Percentiles rank a stretch among this genome's conserved stretches.
Evolutionary conservation across 208 protist species (phyloP).

Genomic region (Trypanosomatidae sp.): DNA sequence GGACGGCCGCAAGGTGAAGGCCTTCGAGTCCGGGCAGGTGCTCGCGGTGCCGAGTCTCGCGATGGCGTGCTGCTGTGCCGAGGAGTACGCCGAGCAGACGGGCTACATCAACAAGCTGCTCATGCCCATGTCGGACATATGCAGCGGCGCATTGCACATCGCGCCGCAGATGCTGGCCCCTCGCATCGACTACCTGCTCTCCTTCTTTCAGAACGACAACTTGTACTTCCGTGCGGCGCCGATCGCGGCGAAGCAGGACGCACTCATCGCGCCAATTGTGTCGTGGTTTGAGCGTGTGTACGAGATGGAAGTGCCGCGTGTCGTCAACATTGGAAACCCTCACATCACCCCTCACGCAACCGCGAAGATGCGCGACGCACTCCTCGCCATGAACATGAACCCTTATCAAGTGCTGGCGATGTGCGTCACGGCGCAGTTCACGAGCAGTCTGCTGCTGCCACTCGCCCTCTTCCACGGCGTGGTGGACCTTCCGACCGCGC

Average conservation of each 20-base stretch:
- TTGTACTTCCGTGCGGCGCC: constrained; percentile 84
- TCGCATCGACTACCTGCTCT: constrained; percentile 91
- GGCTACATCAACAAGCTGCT: constrained; percentile 86
- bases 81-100: constrained; percentile 86
- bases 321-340: constrained; percentile 85
- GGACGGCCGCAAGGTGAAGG: constrained; percentile 85
- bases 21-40: too few relatives aligned
- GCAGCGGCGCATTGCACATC: constrained; percentile 86
- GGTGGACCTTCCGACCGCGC: constrained; percentile 70
- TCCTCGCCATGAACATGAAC: constrained; percentile 86
- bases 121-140: constrained; percentile 91
- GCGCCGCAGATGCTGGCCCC: constrained; percentile 85
- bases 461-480: constrained; percentile 81
- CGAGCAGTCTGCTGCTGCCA: constrained; percentile 88
- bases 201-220: constrained; percentile 93
- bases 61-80: constrained; percentile 84
- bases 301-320: constrained; percentile 78
- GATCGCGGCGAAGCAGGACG: constrained; percentile 79
- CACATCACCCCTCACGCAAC: constrained; percentile 57
- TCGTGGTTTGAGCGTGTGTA: constrained; percentile 78
- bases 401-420: constrained; percentile 90
- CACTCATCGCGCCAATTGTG: constrained; percentile 66
- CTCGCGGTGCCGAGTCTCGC: constrained; percentile 87
- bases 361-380: constrained; percentile 60
- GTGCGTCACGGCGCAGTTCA: constrained; percentile 92